Conservation (phyloP, 139 green algal species). For the Marvania coccoides region DNA sequence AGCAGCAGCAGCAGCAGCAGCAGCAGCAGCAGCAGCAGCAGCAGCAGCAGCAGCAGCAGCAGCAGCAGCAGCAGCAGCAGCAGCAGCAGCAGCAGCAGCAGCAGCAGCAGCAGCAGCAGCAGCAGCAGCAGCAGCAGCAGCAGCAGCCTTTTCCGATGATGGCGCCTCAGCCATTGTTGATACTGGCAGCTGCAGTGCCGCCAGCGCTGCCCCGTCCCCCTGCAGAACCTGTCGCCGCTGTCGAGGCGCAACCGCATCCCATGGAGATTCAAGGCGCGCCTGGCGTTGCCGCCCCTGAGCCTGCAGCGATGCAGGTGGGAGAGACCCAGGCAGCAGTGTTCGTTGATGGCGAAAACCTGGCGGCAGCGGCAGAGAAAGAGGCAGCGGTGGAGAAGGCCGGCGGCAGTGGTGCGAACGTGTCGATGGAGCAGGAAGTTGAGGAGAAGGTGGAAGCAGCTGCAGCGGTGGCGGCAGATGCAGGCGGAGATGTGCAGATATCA, state of each 20-base stretch:
- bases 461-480: background rate
- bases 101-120: background rate
- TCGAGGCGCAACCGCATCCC: no score
- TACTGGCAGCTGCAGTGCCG: no score
- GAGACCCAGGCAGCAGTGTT: no score
- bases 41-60: background rate
- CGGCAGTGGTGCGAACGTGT: background rate
- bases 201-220: no score
- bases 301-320: no score
- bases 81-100: background rate
- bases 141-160: no score
- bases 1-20: background rate
- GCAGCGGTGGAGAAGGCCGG: background rate
- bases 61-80: background rate
- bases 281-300: no score
- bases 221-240: no score
- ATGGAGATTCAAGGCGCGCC: no score
- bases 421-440: background rate
- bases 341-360: no score
- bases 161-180: no score
- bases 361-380: background rate
- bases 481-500: slow-evolving; percentile 7
- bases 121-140: background rate
- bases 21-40: background rate
- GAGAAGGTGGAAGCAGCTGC: background rate